Evolutionary conservation across 169 alveolate genomes (phyloP).

Genomic region (Theileria orientalis): DNA sequence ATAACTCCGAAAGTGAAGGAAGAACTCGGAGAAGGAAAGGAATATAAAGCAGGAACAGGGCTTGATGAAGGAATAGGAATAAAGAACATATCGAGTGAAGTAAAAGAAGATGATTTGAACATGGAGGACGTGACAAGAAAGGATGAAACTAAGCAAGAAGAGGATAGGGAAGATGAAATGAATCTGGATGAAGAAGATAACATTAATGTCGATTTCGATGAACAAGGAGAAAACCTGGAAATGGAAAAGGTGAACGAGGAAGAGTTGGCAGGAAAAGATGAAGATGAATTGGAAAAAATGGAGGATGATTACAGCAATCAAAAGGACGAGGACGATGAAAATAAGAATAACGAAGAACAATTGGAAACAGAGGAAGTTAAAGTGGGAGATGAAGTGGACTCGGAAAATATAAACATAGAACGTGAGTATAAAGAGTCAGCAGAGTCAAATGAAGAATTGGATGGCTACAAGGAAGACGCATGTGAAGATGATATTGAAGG

Average conservation of each 20-base stretch:
- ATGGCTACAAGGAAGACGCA: constrained; percentile 33
- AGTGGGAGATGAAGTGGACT: constrained; percentile 29
- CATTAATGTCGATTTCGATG: constrained; percentile 70
- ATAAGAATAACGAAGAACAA: constrained; percentile 60
- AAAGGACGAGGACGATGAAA: constrained; percentile 62
- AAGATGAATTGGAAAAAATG: constrained; percentile 69
- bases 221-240: constrained; percentile 56
- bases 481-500: constrained; percentile 24
- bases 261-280: constrained; percentile 62
- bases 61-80: constrained; percentile 67
- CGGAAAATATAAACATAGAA: constrained; percentile 65
- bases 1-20: constrained; percentile 36
- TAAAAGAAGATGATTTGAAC: constrained; percentile 66
- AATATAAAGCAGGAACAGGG: constrained; percentile 59
- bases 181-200: constrained; percentile 74
- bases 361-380: constrained; percentile 46
- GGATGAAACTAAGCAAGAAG: constrained; percentile 70
- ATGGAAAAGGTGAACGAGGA: constrained; percentile 63
- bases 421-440: constrained; percentile 20
- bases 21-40: constrained; percentile 11
- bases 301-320: constrained; percentile 63
- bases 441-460: constrained; percentile 55
- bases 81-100: constrained; percentile 71
- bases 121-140: constrained; percentile 74
- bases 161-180: constrained; percentile 70